These are phyloP conservation scores for Citrus medica DNA, from an alignment of 345 rosid species.

Conservation along the genomic window DNA sequence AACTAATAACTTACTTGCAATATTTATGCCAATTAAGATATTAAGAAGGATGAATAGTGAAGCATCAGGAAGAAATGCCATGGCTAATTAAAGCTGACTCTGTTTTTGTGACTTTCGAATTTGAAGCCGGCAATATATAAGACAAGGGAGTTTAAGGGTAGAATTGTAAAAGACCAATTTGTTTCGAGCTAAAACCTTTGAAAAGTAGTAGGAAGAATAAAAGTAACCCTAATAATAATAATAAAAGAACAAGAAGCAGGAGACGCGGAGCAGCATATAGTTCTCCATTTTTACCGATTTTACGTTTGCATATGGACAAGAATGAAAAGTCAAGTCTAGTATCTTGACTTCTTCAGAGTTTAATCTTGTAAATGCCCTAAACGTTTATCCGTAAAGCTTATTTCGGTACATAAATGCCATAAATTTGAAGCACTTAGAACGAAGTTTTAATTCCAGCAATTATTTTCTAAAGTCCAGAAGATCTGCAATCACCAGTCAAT, in stretches of 20 bases:
- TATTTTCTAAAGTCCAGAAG: no score
- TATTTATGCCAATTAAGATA: slow-evolving; percentile 18
- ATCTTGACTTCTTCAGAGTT: no score
- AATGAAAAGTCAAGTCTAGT: no score
- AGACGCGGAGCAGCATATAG: no score
- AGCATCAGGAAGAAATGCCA: slow-evolving; percentile 35
- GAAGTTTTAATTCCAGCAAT: no score
- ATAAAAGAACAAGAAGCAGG: background rate
- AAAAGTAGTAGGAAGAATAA: background rate
- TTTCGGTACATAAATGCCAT: no score
- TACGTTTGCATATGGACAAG: background rate
- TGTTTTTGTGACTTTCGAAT: background rate
- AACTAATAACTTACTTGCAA: slow-evolving; percentile 59
- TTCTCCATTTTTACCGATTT: background rate
- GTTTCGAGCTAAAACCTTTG: background rate
- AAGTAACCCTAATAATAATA: no score
- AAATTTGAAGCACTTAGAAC: no score
- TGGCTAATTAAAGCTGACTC: slow-evolving; percentile 20
- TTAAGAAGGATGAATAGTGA: slow-evolving; percentile 30
- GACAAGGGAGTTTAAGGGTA: background rate
- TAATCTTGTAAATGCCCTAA: no score
- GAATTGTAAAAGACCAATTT: slow-evolving; percentile 6
- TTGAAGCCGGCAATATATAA: slow-evolving; percentile 4
- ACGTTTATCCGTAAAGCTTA: no score
- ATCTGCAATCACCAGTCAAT: no score